phyloP scores from a whole-genome alignment of 2,329 filamentous ascomycete species.

The Colletotrichum nymphaeae region DNA sequence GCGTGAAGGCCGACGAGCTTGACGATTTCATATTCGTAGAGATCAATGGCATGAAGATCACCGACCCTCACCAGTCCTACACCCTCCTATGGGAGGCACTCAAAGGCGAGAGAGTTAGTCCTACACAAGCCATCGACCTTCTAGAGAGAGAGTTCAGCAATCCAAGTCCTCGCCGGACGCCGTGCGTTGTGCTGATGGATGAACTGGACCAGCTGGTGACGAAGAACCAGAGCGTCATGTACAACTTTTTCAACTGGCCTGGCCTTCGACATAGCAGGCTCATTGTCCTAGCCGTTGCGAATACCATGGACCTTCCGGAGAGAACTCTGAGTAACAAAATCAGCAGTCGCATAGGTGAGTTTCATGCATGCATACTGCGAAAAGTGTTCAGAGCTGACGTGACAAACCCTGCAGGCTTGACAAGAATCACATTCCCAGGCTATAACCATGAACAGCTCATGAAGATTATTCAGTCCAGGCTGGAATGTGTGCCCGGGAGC shows the following conservation, averaged over 20 bases:
- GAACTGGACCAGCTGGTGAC: conserved; percentile 98
- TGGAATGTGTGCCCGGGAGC: conserved; percentile 87
- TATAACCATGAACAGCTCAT: conserved; percentile 98
- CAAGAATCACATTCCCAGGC: conserved; percentile 94
- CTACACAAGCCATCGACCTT: conserved; percentile 89
- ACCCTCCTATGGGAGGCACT: conserved; percentile 95
- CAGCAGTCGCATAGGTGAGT: conserved; percentile 80
- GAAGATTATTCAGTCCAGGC: conserved; percentile 94
- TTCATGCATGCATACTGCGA: neutral
- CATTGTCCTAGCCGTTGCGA: conserved; percentile 96
- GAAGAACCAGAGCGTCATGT: conserved; percentile 99
- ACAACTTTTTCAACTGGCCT: conserved; percentile 99
- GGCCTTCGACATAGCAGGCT: conserved; percentile 89
- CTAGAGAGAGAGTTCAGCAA: conserved; percentile 93
- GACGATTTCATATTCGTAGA: conserved; percentile 99
- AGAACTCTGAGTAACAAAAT: conserved; percentile 98
- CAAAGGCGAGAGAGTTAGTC: conserved; percentile 91
- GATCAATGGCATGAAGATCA: conserved; percentile 99
- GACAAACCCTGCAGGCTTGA: conserved; percentile 66
- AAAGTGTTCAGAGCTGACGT: neutral
- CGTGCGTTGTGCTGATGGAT: conserved; percentile 98
- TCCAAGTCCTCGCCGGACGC: conserved; percentile 89
- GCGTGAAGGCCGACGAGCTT: conserved; percentile 88
- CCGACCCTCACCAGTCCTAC: conserved; percentile 96
- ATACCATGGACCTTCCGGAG: conserved; percentile 98